Evolutionary conservation across 164 flowering plant genomes (phyloP).

Genomic region (Macadamia integrifolia): DNA sequence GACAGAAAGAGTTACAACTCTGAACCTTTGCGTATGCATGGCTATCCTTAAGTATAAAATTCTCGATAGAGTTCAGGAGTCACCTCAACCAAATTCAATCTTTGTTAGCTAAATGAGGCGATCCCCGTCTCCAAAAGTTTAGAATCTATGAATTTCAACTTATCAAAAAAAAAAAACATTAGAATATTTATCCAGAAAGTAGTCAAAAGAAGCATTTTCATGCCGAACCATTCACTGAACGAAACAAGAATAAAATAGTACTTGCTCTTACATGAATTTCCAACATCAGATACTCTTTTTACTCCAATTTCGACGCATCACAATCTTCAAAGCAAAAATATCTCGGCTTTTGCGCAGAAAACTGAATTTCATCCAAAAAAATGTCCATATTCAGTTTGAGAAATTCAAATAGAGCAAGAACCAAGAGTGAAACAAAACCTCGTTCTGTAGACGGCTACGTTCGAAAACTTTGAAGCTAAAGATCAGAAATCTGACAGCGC

Average conservation of each 20-base stretch:
- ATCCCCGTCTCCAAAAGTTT: neutral
- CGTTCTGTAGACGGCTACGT: neutral
- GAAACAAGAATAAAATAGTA: constrained; percentile 18
- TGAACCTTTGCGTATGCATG: neutral
- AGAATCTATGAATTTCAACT: neutral
- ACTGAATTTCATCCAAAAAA: no score
- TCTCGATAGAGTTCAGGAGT: neutral
- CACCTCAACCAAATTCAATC: neutral
- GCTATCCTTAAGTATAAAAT: neutral
- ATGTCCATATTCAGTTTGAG: no score
- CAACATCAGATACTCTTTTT: constrained; percentile 2
- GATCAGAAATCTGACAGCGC: constrained; percentile 10
- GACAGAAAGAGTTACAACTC: constrained; percentile 3
- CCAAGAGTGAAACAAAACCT: neutral
- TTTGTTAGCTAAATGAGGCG: neutral
- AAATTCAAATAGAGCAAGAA: neutral
- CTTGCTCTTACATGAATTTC: constrained; percentile 39
- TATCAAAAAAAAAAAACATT: neutral
- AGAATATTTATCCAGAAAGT: neutral
- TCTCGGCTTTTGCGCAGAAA: neutral
- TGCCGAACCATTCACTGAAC: no score
- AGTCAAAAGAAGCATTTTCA: neutral
- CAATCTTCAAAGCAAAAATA: neutral
- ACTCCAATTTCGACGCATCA: neutral
- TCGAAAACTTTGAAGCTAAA: neutral